Evolutionary conservation across 2,329 filamentous ascomycete genomes (phyloP), one percentile per base, ranked within the genome.

Genomic region (Ceratocystis ficicola): DNA sequence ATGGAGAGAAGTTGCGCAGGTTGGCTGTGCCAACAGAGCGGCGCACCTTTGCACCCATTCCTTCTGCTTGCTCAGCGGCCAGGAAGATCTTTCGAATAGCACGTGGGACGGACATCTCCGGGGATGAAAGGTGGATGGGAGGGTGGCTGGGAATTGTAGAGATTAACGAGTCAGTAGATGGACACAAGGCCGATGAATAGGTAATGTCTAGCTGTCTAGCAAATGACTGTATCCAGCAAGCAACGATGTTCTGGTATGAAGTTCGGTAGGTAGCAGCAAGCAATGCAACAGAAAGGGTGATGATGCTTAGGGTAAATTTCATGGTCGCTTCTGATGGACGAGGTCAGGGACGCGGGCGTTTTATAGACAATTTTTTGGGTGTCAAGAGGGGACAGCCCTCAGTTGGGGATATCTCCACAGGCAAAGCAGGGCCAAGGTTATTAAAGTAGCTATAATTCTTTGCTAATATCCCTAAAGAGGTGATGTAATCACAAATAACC

Each of bases 1-100:
- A 96, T 0, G 93, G 94, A 15, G 86, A 89, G 75, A 97, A 87
- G 79, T 95, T 90, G 72, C 86, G 85, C 25, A 97, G 81, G 70
- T 88, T 82, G 4, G 88, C 82, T 0, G 90, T 95, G 70, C 93
- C 93, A 70, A 97, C 89, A 52, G 89, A 92, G 67, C 93, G 86
- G 69, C 93, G 85, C 15, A 97, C 93, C 69, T 86, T 83, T 4
- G 93, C 93, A 66, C 94, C 93, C 0, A 86, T 90, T 55, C 93
- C 93, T 75, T 97, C 93, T 32, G 89, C 79, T 75, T 95, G 89
- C 76, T 96, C 90, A 68, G 87, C 76, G 68, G 93, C 93, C 57
- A 90, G 81, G 76, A 96, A 92, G 70, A 88, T 85, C 76, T 92
- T 89, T 70, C 84, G 85, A 73, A 97, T 93, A 62, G 86, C 82